Conservation (phyloP, 768 basidiomycete genomes). For the Kockovaella imperatae region DNA sequence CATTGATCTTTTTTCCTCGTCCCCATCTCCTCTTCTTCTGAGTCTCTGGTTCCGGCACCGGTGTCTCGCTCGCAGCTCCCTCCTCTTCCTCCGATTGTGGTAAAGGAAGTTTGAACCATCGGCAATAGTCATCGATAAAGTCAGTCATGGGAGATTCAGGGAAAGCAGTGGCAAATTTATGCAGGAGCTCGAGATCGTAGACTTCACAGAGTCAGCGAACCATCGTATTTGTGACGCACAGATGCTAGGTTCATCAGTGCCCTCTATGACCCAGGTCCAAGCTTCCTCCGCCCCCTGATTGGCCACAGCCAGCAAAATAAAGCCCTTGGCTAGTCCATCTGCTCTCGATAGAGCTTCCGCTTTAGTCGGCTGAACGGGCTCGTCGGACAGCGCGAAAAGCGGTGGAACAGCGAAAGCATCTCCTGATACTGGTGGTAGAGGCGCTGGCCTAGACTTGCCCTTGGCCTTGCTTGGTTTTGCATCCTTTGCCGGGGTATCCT, state of each 20-base stretch:
- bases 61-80: slow-evolving; percentile 19
- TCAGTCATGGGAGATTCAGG: slow-evolving; percentile 54
- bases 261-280: slow-evolving; percentile 72
- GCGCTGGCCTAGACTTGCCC: neutral
- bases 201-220: slow-evolving; percentile 4
- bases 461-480: neutral
- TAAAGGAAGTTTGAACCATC: slow-evolving; percentile 52
- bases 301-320: slow-evolving; percentile 60
- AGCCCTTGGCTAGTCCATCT: slow-evolving; percentile 64
- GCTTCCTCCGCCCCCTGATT: slow-evolving; percentile 61
- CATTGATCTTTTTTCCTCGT: slow-evolving; percentile 20
- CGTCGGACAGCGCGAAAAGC: slow-evolving; percentile 31
- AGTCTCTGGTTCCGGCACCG: neutral
- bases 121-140: slow-evolving; percentile 62
- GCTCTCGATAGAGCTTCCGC: slow-evolving; percentile 54
- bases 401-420: slow-evolving; percentile 3
- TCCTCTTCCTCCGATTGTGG: slow-evolving; percentile 49
- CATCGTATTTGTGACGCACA: neutral
- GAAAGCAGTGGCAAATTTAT: slow-evolving; percentile 60
- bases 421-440: slow-evolving; percentile 22
- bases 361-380: slow-evolving; percentile 42
- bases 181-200: slow-evolving; percentile 56
- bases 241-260: slow-evolving; percentile 51
- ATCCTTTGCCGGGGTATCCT: neutral
- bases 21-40: slow-evolving; percentile 12